Base-by-base conservation (phyloP, 495 filamentous ascomycete species). In the Aspergillus sclerotioniger region DNA sequence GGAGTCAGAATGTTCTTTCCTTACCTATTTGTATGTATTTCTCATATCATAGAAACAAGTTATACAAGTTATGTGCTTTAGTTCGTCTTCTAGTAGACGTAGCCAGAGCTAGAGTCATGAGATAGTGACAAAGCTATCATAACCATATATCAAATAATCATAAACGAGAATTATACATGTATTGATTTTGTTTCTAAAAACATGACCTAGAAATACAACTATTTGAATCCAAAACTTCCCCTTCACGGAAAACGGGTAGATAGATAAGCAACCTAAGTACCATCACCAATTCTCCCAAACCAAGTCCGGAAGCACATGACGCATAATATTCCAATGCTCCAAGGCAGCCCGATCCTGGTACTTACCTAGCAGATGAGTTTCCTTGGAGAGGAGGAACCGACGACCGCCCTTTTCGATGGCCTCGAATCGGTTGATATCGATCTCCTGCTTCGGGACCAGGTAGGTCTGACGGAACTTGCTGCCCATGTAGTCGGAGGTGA, bases 221-320 rank as follows among this genome's bases (percentile, higher is more conserved):
- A 5, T 5, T 25, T 25, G 25, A 25, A 25, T 25, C 5, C 25
- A 25, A 25, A 25, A 25, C 2, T 25, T 5, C 25, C 2, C 2
- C 25, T 25, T 25, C n/a, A n/a, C n/a, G n/a, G n/a, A n/a, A 25
- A 25, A 25, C 25, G 5, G 5, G 25, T 5, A 25, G 25, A 25
- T 25, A 25, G 25, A 5, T 25, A n/a, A 51, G 0, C 16, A 43
- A 39, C 19, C 17, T n/a, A n/a, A 17, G 33, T 3, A 44, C 25
- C n/a, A 44, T 84, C 73, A 98, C 90, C 91, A 97, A 54, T 83
- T 82, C 79, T 95, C 87, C 94, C 94, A 98, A 6, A 97, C 86
- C 19, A 69, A 68, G 54, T 74, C 79, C 12, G 93, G 92, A 53
- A 98, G 53, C 6, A 96, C 92, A 6, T 74, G 85, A 68, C 94